Evolutionary conservation across 495 filamentous ascomycete genomes (phyloP).

Genomic region (Penicillium psychrofluorescens): DNA sequence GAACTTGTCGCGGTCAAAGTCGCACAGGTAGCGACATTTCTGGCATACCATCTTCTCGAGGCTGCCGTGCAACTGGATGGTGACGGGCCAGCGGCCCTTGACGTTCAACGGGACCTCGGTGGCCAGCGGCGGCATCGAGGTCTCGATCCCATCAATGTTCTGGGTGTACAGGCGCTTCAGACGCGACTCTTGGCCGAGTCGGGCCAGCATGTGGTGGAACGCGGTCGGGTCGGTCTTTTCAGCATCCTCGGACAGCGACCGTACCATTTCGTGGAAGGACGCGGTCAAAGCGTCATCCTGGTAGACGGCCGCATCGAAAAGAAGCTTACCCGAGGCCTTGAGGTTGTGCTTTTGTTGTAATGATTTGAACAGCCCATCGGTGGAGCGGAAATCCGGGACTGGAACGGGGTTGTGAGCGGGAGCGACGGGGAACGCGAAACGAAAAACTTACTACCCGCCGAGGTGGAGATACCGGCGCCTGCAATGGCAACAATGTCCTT

Average conservation of each 20-base stretch:
- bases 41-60: conserved; percentile 93
- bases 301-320: conserved; percentile 97
- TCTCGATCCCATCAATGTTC: conserved; percentile 94
- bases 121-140: conserved; percentile 67
- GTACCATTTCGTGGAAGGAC: conserved; percentile 93
- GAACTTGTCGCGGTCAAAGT: conserved; percentile 75
- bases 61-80: conserved; percentile 90
- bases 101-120: conserved; percentile 65
- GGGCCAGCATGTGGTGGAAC: conserved; percentile 92
- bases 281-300: conserved; percentile 78
- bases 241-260: conserved; percentile 69
- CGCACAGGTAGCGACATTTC: conserved; percentile 72
- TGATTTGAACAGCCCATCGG: conserved; percentile 76
- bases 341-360: conserved; percentile 79
- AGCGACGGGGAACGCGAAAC: conserved; percentile 45
- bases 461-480: conserved; percentile 92
- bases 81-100: conserved; percentile 88
- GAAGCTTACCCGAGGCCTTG: conserved; percentile 87
- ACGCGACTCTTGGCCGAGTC: conserved; percentile 78
- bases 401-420: conserved; percentile 7
- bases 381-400: conserved; percentile 97
- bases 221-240: conserved; percentile 71
- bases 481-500: conserved; percentile 96
- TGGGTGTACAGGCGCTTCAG: conserved; percentile 91
- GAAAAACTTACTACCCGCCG: conserved; percentile 77